phyloP scores from a whole-genome alignment of 495 filamentous ascomycete species.

The Alectoria sarmentosa region DNA sequence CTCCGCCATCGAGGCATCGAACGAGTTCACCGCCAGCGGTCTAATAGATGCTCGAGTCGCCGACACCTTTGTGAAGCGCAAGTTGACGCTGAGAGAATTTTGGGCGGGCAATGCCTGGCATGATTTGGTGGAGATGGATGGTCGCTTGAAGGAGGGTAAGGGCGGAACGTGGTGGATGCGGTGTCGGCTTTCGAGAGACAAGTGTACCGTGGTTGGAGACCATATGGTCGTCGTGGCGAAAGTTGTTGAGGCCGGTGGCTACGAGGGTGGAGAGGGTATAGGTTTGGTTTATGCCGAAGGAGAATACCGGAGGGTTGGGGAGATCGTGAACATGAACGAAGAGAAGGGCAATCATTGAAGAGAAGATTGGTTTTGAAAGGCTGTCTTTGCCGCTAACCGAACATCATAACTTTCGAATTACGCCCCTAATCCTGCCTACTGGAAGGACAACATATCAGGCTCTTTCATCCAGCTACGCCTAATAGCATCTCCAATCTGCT shows the following conservation, averaged over 20 bases:
- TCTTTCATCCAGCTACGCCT: background rate
- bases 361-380: background rate
- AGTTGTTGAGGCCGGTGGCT: slow-evolving; percentile 23
- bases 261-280: background rate
- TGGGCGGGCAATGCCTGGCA: background rate
- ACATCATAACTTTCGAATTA: background rate
- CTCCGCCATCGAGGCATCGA: slow-evolving; percentile 47
- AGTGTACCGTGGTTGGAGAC: slow-evolving; percentile 15
- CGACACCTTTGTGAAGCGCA: slow-evolving; percentile 34
- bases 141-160: slow-evolving; percentile 29
- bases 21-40: slow-evolving; percentile 33
- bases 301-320: background rate
- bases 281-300: slow-evolving; percentile 11
- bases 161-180: slow-evolving; percentile 38
- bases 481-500: background rate
- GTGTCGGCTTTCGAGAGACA: slow-evolving; percentile 3
- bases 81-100: slow-evolving; percentile 27
- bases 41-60: slow-evolving; percentile 34
- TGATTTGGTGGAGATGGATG: slow-evolving; percentile 2
- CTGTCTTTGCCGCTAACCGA: background rate
- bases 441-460: background rate
- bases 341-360: background rate
- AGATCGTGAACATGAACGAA: too few relatives aligned
- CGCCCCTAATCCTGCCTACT: background rate
- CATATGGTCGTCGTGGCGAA: slow-evolving; percentile 18